Percentiles rank a stretch among this genome's conserved stretches.
Evolutionary conservation across 768 basidiomycete genomes (phyloP).

Genomic region (Leccinum subgranulosum): DNA sequence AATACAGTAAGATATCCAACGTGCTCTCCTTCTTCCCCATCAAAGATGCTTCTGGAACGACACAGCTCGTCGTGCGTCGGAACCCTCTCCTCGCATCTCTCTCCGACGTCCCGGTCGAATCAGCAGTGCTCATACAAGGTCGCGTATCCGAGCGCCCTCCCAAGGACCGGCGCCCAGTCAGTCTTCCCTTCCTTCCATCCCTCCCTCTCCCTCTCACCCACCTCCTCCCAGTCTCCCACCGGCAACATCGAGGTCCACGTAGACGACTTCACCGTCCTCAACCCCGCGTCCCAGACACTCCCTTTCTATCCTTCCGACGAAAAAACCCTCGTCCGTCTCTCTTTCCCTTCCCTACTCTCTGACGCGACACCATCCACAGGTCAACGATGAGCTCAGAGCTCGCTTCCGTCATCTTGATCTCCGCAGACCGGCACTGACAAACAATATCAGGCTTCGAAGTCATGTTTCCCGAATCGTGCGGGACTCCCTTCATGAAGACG

Average conservation of each 20-base stretch:
- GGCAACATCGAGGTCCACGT: slow-evolving; percentile 84
- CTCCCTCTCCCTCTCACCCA: slow-evolving; percentile 4
- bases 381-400: slow-evolving; percentile 82
- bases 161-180: slow-evolving; percentile 59
- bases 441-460: slow-evolving; percentile 80
- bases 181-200: slow-evolving; percentile 25
- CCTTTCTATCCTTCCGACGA: slow-evolving; percentile 86
- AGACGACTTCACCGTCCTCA: slow-evolving; percentile 67
- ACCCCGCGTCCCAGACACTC: slow-evolving; percentile 64
- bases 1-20: slow-evolving; percentile 62
- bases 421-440: slow-evolving; percentile 65
- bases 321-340: slow-evolving; percentile 62
- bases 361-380: slow-evolving; percentile 38
- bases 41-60: slow-evolving; percentile 71
- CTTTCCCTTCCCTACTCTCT: neutral
- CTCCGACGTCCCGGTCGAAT: slow-evolving; percentile 69
- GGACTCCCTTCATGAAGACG: slow-evolving; percentile 66
- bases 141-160: slow-evolving; percentile 62
- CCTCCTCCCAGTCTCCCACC: slow-evolving; percentile 46
- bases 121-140: slow-evolving; percentile 73
- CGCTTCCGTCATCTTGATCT: slow-evolving; percentile 89
- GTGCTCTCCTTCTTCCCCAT: slow-evolving; percentile 82
- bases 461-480: slow-evolving; percentile 78
- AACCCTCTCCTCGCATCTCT: slow-evolving; percentile 42
- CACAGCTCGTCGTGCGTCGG: slow-evolving; percentile 73